Percentiles rank a stretch among this genome's conserved stretches.
Conservation (phyloP, 306 rosid genomes). For the Cucumis melo region DNA sequence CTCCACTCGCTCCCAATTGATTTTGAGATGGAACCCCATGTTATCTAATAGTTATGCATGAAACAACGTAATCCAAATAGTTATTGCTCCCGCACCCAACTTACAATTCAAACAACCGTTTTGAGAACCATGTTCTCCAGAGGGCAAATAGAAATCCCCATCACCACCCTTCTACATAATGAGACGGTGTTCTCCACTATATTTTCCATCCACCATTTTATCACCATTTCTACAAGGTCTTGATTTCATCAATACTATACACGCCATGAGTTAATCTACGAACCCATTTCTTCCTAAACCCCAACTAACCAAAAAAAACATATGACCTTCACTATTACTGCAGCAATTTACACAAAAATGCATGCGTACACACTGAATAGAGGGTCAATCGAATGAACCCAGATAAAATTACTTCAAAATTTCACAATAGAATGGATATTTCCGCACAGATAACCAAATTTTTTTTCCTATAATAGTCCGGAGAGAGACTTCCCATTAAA, state of each 20-base stretch:
- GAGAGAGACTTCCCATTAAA: background rate
- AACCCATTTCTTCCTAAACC: background rate
- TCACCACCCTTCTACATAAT: background rate
- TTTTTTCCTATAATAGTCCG: background rate
- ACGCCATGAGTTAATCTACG: background rate
- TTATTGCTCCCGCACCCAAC: background rate
- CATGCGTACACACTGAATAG: background rate
- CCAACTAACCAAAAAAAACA: background rate
- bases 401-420: background rate
- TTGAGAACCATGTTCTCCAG: background rate
- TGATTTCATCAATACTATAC: background rate
- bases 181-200: background rate
- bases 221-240: background rate
- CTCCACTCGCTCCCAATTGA: no score
- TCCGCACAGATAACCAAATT: background rate
- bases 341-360: background rate
- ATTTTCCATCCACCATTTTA: background rate
- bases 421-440: background rate
- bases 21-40: no score
- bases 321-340: background rate
- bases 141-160: background rate
- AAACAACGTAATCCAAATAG: background rate
- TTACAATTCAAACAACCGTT: background rate
- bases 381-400: background rate
- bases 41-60: background rate